These are phyloP conservation scores for Fusarium kyushuense DNA, from an alignment of 2,329 filamentous ascomycete species.

Conservation along the genomic window DNA sequence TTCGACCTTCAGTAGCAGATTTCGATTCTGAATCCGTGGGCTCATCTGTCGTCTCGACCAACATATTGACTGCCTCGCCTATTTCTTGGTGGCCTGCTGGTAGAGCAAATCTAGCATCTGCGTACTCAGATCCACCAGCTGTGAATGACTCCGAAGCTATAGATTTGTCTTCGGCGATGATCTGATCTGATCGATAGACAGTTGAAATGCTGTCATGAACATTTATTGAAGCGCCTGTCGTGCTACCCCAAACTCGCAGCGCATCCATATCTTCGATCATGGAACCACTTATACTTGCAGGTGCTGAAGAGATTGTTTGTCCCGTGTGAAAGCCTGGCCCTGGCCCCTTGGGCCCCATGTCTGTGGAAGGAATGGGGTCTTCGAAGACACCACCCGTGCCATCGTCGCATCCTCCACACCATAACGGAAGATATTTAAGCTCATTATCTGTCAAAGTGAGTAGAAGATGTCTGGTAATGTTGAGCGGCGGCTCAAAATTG, in stretches of 20 bases:
- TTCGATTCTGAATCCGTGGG: conserved; percentile 31
- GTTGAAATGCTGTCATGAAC: conserved; percentile 58
- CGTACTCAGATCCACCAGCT: conserved; percentile 49
- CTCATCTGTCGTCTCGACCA: conserved; percentile 46
- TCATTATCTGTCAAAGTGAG: conserved; percentile 68
- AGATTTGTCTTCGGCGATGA: conserved; percentile 53
- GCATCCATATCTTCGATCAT: conserved; percentile 53
- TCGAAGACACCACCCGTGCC: conserved; percentile 64
- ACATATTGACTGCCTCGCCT: conserved; percentile 42
- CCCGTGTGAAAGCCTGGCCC: conserved; percentile 63
- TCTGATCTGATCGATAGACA: conserved; percentile 48
- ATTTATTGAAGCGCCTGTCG: conserved; percentile 53
- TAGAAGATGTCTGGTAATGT: conserved; percentile 60
- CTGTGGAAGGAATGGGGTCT: conserved; percentile 55
- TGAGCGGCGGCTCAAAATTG: conserved; percentile 52
- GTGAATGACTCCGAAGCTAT: conserved; percentile 55
- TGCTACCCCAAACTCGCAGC: conserved; percentile 52
- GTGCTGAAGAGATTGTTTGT: conserved; percentile 51
- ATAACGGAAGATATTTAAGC: conserved; percentile 72
- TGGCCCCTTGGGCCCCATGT: conserved; percentile 60
- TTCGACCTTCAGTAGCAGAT: conserved; percentile 16
- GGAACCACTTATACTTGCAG: conserved; percentile 53
- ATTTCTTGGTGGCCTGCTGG: conserved; percentile 50
- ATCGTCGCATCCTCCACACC: conserved; percentile 70
- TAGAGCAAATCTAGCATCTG: conserved; percentile 51